Conservation (phyloP, 2,329 filamentous ascomycete genomes). For the Aspergillus clavatus region DNA sequence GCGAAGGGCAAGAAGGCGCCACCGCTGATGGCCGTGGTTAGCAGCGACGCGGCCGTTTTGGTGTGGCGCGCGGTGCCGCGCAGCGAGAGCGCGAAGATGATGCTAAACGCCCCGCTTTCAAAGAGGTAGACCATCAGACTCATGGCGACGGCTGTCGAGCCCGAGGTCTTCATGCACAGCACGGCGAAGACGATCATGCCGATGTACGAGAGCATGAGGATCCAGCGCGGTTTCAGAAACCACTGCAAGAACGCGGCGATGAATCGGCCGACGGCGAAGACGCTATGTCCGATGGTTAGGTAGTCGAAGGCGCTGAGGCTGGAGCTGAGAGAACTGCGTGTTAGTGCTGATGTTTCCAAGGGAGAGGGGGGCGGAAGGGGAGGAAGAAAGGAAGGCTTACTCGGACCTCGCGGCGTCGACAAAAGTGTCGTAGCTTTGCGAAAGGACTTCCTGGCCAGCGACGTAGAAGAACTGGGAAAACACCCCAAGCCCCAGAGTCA, state of each 20-base stretch:
- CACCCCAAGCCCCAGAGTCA: slow-evolving; percentile 52
- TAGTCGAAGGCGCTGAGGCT: slow-evolving; percentile 38
- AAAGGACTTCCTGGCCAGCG: slow-evolving; percentile 55
- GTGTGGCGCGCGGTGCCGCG: slow-evolving; percentile 56
- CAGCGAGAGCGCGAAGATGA: slow-evolving; percentile 55
- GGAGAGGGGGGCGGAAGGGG: background rate
- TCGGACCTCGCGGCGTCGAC: slow-evolving; percentile 37
- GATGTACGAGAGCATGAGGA: slow-evolving; percentile 51
- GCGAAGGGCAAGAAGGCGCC: slow-evolving; percentile 55
- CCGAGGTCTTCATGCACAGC: slow-evolving; percentile 48
- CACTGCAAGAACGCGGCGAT: slow-evolving; percentile 50
- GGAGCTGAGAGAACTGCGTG: slow-evolving; percentile 9
- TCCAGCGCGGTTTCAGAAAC: slow-evolving; percentile 54
- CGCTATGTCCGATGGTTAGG: slow-evolving; percentile 52
- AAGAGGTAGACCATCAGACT: slow-evolving; percentile 54
- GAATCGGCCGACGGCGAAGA: slow-evolving; percentile 57
- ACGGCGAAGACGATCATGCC: slow-evolving; percentile 50
- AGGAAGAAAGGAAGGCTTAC: slow-evolving; percentile 11
- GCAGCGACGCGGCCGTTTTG: slow-evolving; percentile 51
- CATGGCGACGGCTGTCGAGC: slow-evolving; percentile 43
- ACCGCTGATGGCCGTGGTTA: slow-evolving; percentile 52
- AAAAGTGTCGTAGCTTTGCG: slow-evolving; percentile 46
- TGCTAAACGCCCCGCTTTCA: slow-evolving; percentile 56
- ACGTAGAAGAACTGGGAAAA: slow-evolving; percentile 58
- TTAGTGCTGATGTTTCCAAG: too few species aligned